A percentile compares a stretch with the other conserved stretches of the same genome.
These are phyloP conservation scores for Phaeosphaeria sp. DNA, from an alignment of 2,329 filamentous ascomycete species.

Conservation along the genomic window DNA sequence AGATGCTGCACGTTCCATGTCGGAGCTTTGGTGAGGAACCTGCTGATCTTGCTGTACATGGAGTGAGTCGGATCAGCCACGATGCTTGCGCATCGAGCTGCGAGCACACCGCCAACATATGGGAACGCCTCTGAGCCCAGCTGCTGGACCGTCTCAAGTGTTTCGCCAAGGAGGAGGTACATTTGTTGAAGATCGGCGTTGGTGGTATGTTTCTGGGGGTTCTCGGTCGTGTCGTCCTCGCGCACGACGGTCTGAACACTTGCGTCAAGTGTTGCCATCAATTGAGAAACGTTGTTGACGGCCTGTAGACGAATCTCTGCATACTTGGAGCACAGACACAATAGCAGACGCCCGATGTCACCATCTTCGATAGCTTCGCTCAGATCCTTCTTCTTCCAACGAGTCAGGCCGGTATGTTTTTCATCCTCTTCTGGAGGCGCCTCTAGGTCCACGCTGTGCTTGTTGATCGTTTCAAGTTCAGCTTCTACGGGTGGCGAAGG, in stretches of 20 bases:
- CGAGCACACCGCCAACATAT: conserved; percentile 78
- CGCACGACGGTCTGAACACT: conserved; percentile 8
- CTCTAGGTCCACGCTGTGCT: conserved; percentile 34
- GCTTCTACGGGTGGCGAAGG: conserved; percentile 27
- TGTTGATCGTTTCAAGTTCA: conserved; percentile 17
- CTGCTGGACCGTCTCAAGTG: conserved; percentile 70
- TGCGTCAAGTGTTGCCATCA: conserved; percentile 59
- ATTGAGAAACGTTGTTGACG: conserved; percentile 70
- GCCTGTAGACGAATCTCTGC: conserved; percentile 81
- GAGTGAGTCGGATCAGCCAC: conserved; percentile 78
- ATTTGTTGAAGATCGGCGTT: conserved; percentile 74
- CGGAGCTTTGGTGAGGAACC: conserved; percentile 79
- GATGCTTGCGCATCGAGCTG: conserved; percentile 72
- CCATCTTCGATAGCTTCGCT: conserved; percentile 83
- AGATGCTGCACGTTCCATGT: conserved; percentile 70
- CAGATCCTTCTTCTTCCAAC: conserved; percentile 78
- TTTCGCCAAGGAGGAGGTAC: conserved; percentile 79
- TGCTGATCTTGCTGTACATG: conserved; percentile 86
- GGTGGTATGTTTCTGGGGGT: conserved; percentile 49
- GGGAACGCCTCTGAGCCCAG: conserved; percentile 61
- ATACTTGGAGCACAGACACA: conserved; percentile 78
- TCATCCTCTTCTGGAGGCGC: conserved; percentile 51
- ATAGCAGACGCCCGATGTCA: conserved; percentile 71
- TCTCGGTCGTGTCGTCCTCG: conserved; percentile 3
- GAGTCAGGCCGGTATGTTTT: conserved; percentile 57